These are phyloP conservation scores for Aegilops umbellulata DNA, from an alignment of 176 grass and related monocot genomes.

Conservation along the genomic window DNA sequence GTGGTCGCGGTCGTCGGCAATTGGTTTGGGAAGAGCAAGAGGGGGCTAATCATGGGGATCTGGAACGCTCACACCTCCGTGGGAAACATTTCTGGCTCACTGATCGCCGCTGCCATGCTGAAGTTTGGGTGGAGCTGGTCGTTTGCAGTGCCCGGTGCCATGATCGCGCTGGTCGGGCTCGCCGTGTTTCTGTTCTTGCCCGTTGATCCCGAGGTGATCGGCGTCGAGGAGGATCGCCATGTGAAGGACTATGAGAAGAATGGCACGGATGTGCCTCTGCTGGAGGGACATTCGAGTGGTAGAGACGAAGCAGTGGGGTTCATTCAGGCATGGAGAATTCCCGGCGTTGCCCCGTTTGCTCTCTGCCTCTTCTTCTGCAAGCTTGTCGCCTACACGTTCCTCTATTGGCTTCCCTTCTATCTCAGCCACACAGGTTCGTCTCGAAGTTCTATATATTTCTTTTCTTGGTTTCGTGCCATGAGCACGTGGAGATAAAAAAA, in stretches of 20 bases:
- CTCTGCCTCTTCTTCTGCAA: conserved; percentile 89
- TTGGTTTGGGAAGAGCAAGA: conserved; percentile 91
- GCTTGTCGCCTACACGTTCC: conserved; percentile 82
- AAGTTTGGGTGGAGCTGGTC: conserved; percentile 78
- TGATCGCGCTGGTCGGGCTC: conserved; percentile 56
- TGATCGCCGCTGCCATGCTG: conserved; percentile 66
- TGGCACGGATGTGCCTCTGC: conserved; percentile 39
- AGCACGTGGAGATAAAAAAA: background rate
- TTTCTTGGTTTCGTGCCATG: too few relatives aligned
- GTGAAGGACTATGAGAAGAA: conserved; percentile 45
- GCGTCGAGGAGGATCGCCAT: conserved; percentile 41
- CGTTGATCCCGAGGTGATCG: conserved; percentile 56
- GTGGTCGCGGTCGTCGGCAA: conserved; percentile 76
- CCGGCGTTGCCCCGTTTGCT: conserved; percentile 74
- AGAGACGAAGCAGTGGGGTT: conserved; percentile 62
- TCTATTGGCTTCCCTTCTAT: conserved; percentile 89
- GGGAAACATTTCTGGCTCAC: conserved; percentile 70
- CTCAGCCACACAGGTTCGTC: conserved; percentile 85
- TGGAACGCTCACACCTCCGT: conserved; percentile 83
- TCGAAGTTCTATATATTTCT: background rate
- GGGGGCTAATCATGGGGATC: conserved; percentile 79
- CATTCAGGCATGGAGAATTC: conserved; percentile 76
- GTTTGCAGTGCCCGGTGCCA: conserved; percentile 50
- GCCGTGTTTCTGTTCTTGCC: conserved; percentile 64
- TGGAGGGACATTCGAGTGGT: conserved; percentile 26